A percentile compares a stretch with the other conserved stretches of the same genome.
Evolutionary conservation across 495 filamentous ascomycete genomes (phyloP).

Genomic region (Bacidia gigantensis): DNA sequence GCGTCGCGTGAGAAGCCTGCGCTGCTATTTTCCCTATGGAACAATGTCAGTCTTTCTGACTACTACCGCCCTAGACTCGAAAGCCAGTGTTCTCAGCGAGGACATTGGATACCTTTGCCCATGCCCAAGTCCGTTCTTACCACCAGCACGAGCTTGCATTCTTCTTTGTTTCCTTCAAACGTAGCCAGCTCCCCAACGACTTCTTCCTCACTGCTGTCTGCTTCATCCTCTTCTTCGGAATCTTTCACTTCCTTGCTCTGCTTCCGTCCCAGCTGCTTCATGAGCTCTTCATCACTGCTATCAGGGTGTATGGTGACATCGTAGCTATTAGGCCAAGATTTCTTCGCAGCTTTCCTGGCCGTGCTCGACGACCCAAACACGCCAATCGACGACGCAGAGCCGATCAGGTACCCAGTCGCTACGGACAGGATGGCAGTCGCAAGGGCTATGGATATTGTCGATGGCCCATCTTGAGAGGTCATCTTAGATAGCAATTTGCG

Average conservation of each 20-base stretch:
- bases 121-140: slow-evolving; percentile 90
- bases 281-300: slow-evolving; percentile 31
- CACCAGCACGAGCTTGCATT: slow-evolving; percentile 88
- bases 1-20: slow-evolving; percentile 88
- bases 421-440: slow-evolving; percentile 52
- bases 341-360: slow-evolving; percentile 12
- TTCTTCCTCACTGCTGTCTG: slow-evolving; percentile 15
- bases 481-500: no score
- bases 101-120: slow-evolving; percentile 66
- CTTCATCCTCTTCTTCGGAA: slow-evolving; percentile 7
- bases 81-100: not conserved
- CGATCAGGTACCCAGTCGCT: slow-evolving; percentile 52
- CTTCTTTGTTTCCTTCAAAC: slow-evolving; percentile 47
- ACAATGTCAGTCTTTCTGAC: not conserved
- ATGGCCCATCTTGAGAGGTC: slow-evolving; percentile 30
- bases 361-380: slow-evolving; percentile 24
- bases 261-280: slow-evolving; percentile 7
- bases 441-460: slow-evolving; percentile 39
- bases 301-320: slow-evolving; percentile 35
- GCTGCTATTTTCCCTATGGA: slow-evolving; percentile 95
- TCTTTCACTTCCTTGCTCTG: slow-evolving; percentile 6
- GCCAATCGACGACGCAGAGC: slow-evolving; percentile 35
- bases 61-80: not conserved
- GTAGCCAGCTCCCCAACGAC: slow-evolving; percentile 29
- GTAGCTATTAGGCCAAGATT: slow-evolving; percentile 39